Evolutionary conservation across 208 protist species (phyloP).

Genomic region (Leishmania amazonensis): DNA sequence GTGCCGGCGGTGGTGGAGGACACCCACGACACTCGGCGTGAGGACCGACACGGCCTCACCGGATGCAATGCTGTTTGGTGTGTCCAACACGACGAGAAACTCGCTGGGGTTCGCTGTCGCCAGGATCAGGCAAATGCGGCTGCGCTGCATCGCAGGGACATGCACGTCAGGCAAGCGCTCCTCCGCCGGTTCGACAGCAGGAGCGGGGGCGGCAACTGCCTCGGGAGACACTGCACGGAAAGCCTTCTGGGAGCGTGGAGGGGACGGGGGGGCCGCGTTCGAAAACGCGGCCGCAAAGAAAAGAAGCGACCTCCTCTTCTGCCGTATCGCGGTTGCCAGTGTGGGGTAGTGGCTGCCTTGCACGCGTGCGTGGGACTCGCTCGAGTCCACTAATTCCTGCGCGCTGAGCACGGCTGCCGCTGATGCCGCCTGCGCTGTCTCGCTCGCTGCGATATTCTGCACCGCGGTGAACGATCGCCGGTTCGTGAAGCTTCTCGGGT

Average conservation of each 20-base stretch:
- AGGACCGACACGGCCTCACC: background rate
- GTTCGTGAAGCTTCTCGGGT: background rate
- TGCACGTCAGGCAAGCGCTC: background rate
- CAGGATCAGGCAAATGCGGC: constrained; percentile 18
- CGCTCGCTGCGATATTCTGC: background rate
- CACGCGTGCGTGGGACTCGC: background rate
- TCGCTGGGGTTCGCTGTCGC: constrained; percentile 3
- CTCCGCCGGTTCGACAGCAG: background rate
- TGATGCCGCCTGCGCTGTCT: background rate
- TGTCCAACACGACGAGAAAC: constrained; percentile 27
- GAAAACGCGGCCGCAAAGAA: too few relatives aligned
- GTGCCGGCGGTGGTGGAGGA: constrained; percentile 40
- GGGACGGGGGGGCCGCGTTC: background rate
- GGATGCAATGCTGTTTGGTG: constrained; percentile 8
- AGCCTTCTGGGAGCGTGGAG: background rate
- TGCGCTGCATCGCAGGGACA: constrained; percentile 12
- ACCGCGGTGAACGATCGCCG: background rate
- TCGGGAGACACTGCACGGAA: background rate
- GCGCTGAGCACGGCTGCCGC: background rate
- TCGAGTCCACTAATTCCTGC: background rate
- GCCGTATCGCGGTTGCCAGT: background rate
- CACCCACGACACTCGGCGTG: constrained; percentile 10
- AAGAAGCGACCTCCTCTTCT: too few relatives aligned
- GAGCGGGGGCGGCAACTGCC: background rate
- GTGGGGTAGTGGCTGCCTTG: background rate